These are phyloP conservation scores for Paecilomyces sp. DNA, from an alignment of 2,329 filamentous ascomycete species.

Conservation along the genomic window DNA sequence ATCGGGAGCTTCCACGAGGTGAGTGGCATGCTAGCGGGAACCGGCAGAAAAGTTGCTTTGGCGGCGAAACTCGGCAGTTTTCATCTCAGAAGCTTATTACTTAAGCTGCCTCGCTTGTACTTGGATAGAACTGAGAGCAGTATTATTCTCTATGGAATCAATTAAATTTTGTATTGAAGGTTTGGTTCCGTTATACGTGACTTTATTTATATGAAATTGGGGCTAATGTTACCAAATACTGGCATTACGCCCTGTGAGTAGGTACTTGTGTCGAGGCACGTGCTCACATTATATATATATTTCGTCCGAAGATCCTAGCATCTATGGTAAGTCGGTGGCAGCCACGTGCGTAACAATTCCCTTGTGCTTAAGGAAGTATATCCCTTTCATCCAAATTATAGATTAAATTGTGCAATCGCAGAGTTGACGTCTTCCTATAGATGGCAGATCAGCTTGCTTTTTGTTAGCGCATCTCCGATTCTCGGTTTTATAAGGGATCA, in stretches of 20 bases:
- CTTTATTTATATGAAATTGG: neutral
- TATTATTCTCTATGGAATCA: neutral
- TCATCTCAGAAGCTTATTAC: constrained; percentile 2
- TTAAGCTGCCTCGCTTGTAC: constrained; percentile 10
- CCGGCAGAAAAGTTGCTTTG: constrained; percentile 25
- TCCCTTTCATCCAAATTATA: too few species aligned
- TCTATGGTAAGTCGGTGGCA: neutral
- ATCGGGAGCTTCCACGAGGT: neutral
- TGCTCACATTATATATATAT: neutral
- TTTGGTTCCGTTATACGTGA: too few species aligned
- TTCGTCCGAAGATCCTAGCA: neutral
- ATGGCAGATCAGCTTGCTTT: neutral
- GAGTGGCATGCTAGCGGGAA: constrained; percentile 24
- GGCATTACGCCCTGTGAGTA: neutral
- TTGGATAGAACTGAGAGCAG: neutral
- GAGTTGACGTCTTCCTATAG: too few species aligned
- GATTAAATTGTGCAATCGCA: too few species aligned
- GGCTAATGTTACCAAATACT: neutral
- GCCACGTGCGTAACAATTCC: neutral
- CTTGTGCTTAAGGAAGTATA: neutral
- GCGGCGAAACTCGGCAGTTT: constrained; percentile 23
- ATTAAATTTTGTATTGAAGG: neutral
- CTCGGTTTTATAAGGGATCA: neutral
- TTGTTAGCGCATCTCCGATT: neutral
- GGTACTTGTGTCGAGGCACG: neutral